phyloP scores from a whole-genome alignment of 768 basidiomycete species.

The Dioszegia aurantiaca region DNA sequence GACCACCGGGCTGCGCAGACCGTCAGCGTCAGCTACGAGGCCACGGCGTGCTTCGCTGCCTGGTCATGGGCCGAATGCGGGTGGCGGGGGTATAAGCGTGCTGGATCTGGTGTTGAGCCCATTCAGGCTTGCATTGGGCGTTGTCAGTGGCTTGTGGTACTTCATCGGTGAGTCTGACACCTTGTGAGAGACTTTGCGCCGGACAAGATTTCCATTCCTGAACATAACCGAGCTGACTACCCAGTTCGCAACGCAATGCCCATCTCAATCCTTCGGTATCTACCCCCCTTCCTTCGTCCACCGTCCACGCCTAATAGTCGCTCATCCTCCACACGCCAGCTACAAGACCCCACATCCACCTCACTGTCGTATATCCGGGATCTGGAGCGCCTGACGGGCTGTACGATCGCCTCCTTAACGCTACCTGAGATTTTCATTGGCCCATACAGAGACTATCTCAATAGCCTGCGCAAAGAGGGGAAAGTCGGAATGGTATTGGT shows the following conservation, averaged over 20 bases:
- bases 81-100: slow-evolving; percentile 8
- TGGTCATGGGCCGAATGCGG: slow-evolving; percentile 20
- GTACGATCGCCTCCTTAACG: slow-evolving; percentile 40
- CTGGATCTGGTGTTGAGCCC: slow-evolving; percentile 36
- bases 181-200: not conserved
- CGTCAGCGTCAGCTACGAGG: not conserved
- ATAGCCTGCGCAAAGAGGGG: slow-evolving; percentile 66
- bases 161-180: slow-evolving; percentile 39
- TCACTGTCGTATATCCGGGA: slow-evolving; percentile 32
- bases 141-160: slow-evolving; percentile 44
- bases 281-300: slow-evolving; percentile 48
- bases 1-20: not conserved
- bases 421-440: slow-evolving; percentile 79
- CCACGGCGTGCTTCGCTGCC: not conserved
- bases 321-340: slow-evolving; percentile 11
- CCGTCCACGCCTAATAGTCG: slow-evolving; percentile 22
- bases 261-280: slow-evolving; percentile 37
- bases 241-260: slow-evolving; percentile 48
- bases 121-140: slow-evolving; percentile 26
- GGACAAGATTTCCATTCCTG: not conserved
- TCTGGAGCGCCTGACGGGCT: slow-evolving; percentile 30
- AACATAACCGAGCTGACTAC: not conserved
- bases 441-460: slow-evolving; percentile 75
- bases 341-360: slow-evolving; percentile 31
- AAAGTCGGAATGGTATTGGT: slow-evolving; percentile 76